phyloP scores from a whole-genome alignment of 2,329 filamentous ascomycete species.

The Xylariaceae sp. region DNA sequence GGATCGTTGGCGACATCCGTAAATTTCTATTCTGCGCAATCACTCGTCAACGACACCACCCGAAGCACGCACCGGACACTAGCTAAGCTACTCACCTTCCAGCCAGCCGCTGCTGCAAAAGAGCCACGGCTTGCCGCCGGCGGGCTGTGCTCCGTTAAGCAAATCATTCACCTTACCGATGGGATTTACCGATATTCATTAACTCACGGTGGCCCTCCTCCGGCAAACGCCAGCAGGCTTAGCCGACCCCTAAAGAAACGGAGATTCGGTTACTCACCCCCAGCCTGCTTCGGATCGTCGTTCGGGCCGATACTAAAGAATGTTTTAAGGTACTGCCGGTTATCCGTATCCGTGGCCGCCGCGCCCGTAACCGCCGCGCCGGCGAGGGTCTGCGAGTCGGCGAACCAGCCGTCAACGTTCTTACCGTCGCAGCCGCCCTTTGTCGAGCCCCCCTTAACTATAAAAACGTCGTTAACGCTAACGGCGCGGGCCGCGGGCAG shows the following conservation, averaged over 20 bases:
- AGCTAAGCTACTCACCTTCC: slow-evolving; percentile 3
- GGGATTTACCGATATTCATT: slow-evolving; percentile 1
- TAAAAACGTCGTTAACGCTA: slow-evolving; percentile 5
- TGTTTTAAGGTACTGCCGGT: slow-evolving; percentile 5
- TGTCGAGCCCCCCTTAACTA: slow-evolving; percentile 3
- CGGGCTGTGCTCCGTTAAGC: slow-evolving; percentile 1
- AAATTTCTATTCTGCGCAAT: slow-evolving; percentile 7
- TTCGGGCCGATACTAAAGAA: slow-evolving; percentile 6
- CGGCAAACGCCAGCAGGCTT: too few species aligned
- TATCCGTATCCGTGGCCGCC: slow-evolving; percentile 5
- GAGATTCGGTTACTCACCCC: slow-evolving; percentile 3
- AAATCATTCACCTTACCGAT: slow-evolving; percentile 2
- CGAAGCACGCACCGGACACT: too few species aligned
- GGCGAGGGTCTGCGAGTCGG: slow-evolving; percentile 4
- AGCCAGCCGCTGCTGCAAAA: slow-evolving; percentile 7
- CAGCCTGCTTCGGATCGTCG: slow-evolving; percentile 3
- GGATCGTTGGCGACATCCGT: slow-evolving; percentile 4
- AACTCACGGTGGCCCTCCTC: too few species aligned
- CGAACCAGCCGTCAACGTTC: slow-evolving; percentile 6
- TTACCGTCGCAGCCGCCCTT: slow-evolving; percentile 6
- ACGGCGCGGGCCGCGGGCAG: not conserved
- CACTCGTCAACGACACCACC: too few species aligned
- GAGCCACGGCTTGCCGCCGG: slow-evolving; percentile 5
- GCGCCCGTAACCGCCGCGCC: slow-evolving; percentile 3
- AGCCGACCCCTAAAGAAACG: too few species aligned